A percentile compares a stretch with the other conserved stretches of the same genome.
Conservation (phyloP, 2,329 filamentous ascomycete species). For the Tolypocladium ovalisporum region DNA sequence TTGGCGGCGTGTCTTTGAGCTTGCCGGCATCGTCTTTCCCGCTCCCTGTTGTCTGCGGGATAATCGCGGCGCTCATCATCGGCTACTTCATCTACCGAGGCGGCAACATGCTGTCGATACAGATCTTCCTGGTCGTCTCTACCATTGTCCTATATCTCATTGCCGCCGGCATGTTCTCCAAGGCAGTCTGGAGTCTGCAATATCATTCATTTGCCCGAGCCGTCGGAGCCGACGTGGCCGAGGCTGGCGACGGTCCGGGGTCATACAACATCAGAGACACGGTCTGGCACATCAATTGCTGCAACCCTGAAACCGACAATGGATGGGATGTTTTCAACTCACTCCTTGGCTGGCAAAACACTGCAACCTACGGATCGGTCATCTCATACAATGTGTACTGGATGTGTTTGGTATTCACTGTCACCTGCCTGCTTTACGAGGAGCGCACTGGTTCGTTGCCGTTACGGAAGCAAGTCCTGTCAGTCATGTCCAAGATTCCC, state of each 20-base stretch:
- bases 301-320: conserved; percentile 51
- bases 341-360: conserved; percentile 43
- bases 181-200: conserved; percentile 50
- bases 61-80: conserved; percentile 36
- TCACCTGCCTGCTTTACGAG: not conserved
- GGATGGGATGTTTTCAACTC: conserved; percentile 67
- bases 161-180: conserved; percentile 69
- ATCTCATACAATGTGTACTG: not conserved
- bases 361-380: not conserved
- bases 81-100: conserved; percentile 56
- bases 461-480: not conserved
- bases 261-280: conserved; percentile 67
- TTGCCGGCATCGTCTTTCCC: not conserved
- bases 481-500: not conserved
- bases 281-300: conserved; percentile 75
- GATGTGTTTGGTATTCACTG: not conserved
- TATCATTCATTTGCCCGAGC: not conserved
- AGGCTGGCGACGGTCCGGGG: conserved; percentile 45
- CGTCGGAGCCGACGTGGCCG: not conserved
- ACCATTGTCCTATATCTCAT: conserved; percentile 76
- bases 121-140: conserved; percentile 66
- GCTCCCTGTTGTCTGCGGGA: not conserved
- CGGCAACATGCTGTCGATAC: conserved; percentile 25
- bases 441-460: not conserved
- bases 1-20: not conserved